Evolutionary conservation across 2,329 filamentous ascomycete species (phyloP), one percentile per base, ranked within the genome.

Genomic region (Aaosphaeria arxii): DNA sequence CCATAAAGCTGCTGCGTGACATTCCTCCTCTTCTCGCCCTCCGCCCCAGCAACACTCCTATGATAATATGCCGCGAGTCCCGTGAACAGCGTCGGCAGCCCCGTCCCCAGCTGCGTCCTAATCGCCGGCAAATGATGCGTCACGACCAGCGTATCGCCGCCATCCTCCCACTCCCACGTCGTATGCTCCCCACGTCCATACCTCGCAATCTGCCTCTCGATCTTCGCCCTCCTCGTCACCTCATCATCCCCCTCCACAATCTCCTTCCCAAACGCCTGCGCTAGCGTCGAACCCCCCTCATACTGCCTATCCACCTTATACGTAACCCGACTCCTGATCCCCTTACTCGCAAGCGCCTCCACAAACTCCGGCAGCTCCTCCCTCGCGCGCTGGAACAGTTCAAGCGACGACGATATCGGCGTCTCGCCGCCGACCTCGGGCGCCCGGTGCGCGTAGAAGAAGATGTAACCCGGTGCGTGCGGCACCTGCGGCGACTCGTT

Each of bases 401-500:
- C 75, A 6, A 78, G 55, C 0, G 73, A 76, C 0, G 75, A 77
- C 0, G 74, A 74, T n/a, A 77, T 74, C 1, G 75, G 74, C 0
- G 73, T 74, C 52, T 78, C 74, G 5, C 70, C 69, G 1, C 70
- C 68, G 17, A 55, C 61, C 1, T 35, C 41, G 0, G 74, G 71
- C 0, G 64, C 73, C 5, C 58, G 62, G 48, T 77, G 70, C 1
- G 65, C 59, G 42, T 77, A 78, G 63, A 78, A 77, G 56, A 79
- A 77, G 43, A 79, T 73, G 49, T 79, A 79, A 50, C 75, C 76
- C 1, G 77, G 76, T 0, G 75, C 74, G 49, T 79, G 77, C 1
- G 77, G 77, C 0, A 78, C 75, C 51, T 78, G 76, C 0, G 74
- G 73, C 0, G 74, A 77, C 52, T 79, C 77, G 50, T 79, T 79